Percentiles rank a stretch among this genome's conserved stretches.
These are phyloP conservation scores for Ophiostoma sp. DNA, from an alignment of 2,329 filamentous ascomycete species.

Conservation along the genomic window DNA sequence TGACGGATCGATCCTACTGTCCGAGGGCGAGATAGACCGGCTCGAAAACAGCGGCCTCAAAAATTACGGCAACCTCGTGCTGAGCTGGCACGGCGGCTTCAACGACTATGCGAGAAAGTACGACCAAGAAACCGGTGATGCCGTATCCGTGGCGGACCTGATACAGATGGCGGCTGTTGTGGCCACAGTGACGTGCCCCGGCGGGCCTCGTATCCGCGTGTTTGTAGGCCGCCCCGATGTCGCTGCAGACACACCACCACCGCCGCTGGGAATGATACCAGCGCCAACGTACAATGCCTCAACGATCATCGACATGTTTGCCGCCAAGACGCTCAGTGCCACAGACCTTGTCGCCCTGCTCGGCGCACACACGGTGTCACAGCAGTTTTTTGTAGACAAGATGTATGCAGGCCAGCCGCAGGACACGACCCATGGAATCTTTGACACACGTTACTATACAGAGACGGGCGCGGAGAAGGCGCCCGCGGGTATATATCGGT, in stretches of 20 bases:
- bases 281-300: constrained; percentile 37
- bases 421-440: constrained; percentile 45
- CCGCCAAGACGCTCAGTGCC: constrained; percentile 45
- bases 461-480: constrained; percentile 34
- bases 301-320: constrained; percentile 43
- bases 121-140: background rate
- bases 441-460: constrained; percentile 47
- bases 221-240: constrained; percentile 46
- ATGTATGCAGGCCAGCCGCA: constrained; percentile 37
- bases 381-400: constrained; percentile 42
- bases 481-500: constrained; percentile 34
- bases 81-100: constrained; percentile 35
- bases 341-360: constrained; percentile 49
- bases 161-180: constrained; percentile 46
- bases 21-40: constrained; percentile 36
- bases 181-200: constrained; percentile 47
- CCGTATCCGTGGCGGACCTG: constrained; percentile 48
- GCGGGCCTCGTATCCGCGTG: constrained; percentile 46
- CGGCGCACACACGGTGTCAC: constrained; percentile 48
- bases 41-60: constrained; percentile 44
- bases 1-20: constrained; percentile 42
- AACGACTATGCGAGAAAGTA: constrained; percentile 30
- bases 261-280: constrained; percentile 43
- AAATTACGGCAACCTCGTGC: constrained; percentile 37
- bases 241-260: constrained; percentile 31